Evolutionary conservation across 768 basidiomycete species (phyloP).

Genomic region (Boletus fagicola): DNA sequence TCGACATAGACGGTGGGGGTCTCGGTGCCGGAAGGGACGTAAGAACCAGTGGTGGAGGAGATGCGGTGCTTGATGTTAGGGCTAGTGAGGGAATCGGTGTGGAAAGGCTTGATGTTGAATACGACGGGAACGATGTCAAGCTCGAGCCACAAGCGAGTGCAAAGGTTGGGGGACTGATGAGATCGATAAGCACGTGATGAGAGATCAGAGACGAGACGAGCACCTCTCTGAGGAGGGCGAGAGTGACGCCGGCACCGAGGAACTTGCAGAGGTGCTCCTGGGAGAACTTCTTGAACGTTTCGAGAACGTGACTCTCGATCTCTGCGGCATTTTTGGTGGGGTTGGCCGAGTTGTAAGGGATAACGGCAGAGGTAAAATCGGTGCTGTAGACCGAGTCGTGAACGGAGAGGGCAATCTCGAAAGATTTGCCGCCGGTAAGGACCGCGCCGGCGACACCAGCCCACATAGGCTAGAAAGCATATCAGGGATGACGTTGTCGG

Average conservation of each 20-base stretch:
- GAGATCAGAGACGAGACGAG: constrained; percentile 12
- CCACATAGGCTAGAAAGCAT: constrained; percentile 73
- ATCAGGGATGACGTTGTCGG: constrained; percentile 12
- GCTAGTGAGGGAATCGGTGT: constrained; percentile 73
- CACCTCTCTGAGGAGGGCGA: constrained; percentile 69
- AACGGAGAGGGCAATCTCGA: constrained; percentile 74
- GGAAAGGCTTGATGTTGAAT: constrained; percentile 82
- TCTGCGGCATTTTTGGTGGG: constrained; percentile 54
- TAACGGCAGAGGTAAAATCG: constrained; percentile 61
- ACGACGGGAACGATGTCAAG: constrained; percentile 82
- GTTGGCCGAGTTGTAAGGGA: constrained; percentile 52
- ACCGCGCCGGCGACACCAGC: constrained; percentile 70
- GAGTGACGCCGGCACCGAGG: constrained; percentile 77
- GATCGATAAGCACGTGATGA: constrained; percentile 22
- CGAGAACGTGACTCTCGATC: constrained; percentile 63
- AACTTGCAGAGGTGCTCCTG: constrained; percentile 82
- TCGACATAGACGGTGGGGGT: constrained; percentile 73
- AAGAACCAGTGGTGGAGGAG: constrained; percentile 76
- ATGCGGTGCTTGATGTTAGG: constrained; percentile 82
- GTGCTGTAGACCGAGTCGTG: constrained; percentile 86
- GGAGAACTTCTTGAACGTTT: constrained; percentile 69
- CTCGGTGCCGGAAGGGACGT: constrained; percentile 72
- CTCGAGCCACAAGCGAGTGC: constrained; percentile 81
- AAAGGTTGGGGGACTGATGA: constrained; percentile 69
- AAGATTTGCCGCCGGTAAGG: constrained; percentile 56